Base-by-base conservation (phyloP, 257 asterid species). In the Solanum pennellii region DNA sequence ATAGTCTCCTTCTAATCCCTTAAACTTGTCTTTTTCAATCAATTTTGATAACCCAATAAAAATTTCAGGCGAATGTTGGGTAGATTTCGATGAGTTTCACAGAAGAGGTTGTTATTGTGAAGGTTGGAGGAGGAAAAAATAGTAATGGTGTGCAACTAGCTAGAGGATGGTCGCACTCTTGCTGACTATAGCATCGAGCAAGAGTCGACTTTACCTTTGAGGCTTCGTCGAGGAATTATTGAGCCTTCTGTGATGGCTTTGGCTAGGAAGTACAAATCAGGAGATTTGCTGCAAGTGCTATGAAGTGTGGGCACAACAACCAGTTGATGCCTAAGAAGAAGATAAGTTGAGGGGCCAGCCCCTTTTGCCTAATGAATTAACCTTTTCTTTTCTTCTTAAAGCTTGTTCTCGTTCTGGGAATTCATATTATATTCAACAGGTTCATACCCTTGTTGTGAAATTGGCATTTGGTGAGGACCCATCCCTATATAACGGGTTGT, bases 301-400 rank as follows among this genome's bases (percentile, higher is more conserved):
- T 35, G 7, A 35, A 35, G 39, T 35, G 39, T 35, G 7, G 39
- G 39, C 39, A 35, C 39, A 35, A 35, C 39, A 35, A 35, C 39
- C 39, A 35, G 7, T 35, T 35, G 7, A 35, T 35, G 39, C 39
- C 39, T 35, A 35, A 35, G 37, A 35, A 35, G 35, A 33, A 33
- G 3, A 33, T 33, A 85, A 76, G 9, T 77, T 93, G 59, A 93
- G 90, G 52, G 73, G 11, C 37, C 76, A 76, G 39, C 85, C 59
- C 2, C 59, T 92, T 76, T 88, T 42, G 37, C 98, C 98, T 12
- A 95, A 93, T 83, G 98, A 92, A 68, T 75, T 95, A 89, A 93
- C 98, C 12, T 92, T 90, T 89, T 95, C 95, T 12, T 95, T 95
- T 90, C 88, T 95, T 41, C 90, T 93, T 83, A 95, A 94, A 90